Conservation (phyloP, 306 rosid genomes). For the Begonia loranthoides region DNA sequence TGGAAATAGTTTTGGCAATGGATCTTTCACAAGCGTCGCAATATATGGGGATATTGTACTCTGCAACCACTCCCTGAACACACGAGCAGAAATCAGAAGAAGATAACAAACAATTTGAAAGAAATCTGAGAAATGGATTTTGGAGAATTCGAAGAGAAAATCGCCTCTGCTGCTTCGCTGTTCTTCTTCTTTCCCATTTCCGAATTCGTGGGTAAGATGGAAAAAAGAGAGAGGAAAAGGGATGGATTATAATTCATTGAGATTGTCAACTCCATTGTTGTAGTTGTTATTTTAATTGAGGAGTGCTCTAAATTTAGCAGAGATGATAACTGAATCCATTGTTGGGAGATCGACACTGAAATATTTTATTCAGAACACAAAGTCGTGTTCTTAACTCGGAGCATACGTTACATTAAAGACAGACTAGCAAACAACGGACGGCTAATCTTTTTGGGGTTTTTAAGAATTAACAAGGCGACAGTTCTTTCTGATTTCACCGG, state of each 20-base stretch:
- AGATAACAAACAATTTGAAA: not conserved
- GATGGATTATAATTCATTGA: not conserved
- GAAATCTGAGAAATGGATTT: not conserved
- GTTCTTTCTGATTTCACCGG: slow-evolving; percentile 37
- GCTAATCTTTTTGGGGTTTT: not conserved
- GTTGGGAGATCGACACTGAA: too few species aligned
- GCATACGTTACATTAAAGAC: too few species aligned
- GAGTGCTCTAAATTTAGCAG: too few species aligned
- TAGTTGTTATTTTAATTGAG: too few species aligned
- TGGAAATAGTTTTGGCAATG: slow-evolving; percentile 51
- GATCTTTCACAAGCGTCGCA: slow-evolving; percentile 72
- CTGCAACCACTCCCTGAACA: slow-evolving; percentile 19
- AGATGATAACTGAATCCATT: too few species aligned
- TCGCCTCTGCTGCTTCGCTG: too few species aligned
- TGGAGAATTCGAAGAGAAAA: too few species aligned
- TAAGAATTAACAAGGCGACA: slow-evolving; percentile 45
- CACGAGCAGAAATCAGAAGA: not conserved
- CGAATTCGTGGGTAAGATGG: not conserved
- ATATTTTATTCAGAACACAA: too few species aligned
- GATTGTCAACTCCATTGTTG: not conserved
- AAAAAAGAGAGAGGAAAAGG: too few species aligned
- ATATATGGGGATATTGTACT: slow-evolving; percentile 59
- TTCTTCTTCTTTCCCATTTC: slow-evolving; percentile 9
- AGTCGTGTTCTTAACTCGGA: too few species aligned
- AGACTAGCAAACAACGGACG: too few species aligned